phyloP scores from a whole-genome alignment of 352 stramenopile species.

The Plasmopara halstedii region DNA sequence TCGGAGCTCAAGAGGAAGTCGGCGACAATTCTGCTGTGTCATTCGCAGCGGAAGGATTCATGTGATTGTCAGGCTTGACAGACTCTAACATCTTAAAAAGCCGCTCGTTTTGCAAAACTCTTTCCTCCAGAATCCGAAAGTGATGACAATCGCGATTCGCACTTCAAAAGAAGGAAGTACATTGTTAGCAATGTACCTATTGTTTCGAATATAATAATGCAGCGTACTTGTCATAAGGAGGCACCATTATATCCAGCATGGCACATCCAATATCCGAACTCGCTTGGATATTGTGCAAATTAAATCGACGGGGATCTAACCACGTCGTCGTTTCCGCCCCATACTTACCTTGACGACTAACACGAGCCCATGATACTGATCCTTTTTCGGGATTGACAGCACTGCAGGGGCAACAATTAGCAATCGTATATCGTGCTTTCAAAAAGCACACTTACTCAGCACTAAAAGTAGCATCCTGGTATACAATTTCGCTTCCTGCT shows the following conservation, averaged over 20 bases:
- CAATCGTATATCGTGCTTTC: not conserved
- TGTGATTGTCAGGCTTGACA: conserved; percentile 61
- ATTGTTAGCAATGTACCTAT: not conserved
- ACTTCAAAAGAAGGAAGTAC: conserved; percentile 19
- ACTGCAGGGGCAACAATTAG: conserved; percentile 14
- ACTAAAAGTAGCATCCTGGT: conserved; percentile 19
- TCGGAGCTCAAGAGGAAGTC: conserved; percentile 18
- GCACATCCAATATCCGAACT: conserved; percentile 66
- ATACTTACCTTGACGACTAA: conserved; percentile 54
- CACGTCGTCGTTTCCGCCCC: conserved; percentile 63
- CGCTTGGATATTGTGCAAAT: conserved; percentile 72
- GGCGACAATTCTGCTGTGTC: conserved; percentile 24
- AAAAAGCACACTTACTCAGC: conserved; percentile 23
- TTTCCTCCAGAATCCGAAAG: conserved; percentile 60
- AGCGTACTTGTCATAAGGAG: conserved; percentile 79
- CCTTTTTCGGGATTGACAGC: conserved; percentile 27
- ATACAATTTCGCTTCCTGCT: conserved; percentile 23
- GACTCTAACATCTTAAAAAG: conserved; percentile 70
- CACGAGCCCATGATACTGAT: conserved; percentile 49
- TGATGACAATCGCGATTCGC: conserved; percentile 72
- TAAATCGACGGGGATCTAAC: conserved; percentile 74
- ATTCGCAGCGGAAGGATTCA: conserved; percentile 31
- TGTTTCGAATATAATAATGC: not conserved
- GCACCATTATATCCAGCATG: conserved; percentile 78
- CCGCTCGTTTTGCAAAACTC: conserved; percentile 40